Evolutionary conservation across 2,329 filamentous ascomycete genomes (phyloP).

Genomic region (Fusarium sp.): DNA sequence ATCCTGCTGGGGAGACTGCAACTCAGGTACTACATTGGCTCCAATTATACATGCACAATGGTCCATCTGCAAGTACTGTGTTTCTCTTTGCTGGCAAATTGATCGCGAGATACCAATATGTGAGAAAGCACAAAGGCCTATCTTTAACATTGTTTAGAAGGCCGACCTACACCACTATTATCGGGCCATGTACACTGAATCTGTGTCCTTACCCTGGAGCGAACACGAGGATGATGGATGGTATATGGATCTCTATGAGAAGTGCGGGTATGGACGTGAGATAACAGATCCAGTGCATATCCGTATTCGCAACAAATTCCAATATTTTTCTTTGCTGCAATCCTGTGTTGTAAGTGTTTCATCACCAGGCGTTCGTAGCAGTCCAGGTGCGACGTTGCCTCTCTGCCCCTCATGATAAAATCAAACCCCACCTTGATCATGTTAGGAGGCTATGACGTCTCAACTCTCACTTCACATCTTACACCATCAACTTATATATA

Average conservation of each 20-base stretch:
- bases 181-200: not conserved
- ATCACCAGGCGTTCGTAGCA: too few species aligned
- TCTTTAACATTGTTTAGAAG: not conserved
- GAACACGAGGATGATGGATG: not conserved
- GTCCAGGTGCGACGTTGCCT: not conserved
- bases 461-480: slow-evolving; percentile 10
- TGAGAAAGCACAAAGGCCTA: not conserved
- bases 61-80: not conserved
- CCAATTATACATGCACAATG: not conserved
- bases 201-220: not conserved
- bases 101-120: not conserved
- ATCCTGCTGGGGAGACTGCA: not conserved
- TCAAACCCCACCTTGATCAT: slow-evolving; percentile 24
- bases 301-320: not conserved
- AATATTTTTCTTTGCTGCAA: not conserved
- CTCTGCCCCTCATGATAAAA: slow-evolving; percentile 32
- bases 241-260: not conserved
- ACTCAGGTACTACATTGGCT: not conserved
- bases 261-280: not conserved
- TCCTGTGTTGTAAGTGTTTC: not conserved
- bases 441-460: slow-evolving; percentile 25
- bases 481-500: not conserved
- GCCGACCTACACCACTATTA: not conserved
- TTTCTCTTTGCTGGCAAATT: not conserved
- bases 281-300: not conserved